These are phyloP conservation scores for Pittosporum tobira DNA, from an alignment of 129 eudicot genomes.

Conservation along the genomic window DNA sequence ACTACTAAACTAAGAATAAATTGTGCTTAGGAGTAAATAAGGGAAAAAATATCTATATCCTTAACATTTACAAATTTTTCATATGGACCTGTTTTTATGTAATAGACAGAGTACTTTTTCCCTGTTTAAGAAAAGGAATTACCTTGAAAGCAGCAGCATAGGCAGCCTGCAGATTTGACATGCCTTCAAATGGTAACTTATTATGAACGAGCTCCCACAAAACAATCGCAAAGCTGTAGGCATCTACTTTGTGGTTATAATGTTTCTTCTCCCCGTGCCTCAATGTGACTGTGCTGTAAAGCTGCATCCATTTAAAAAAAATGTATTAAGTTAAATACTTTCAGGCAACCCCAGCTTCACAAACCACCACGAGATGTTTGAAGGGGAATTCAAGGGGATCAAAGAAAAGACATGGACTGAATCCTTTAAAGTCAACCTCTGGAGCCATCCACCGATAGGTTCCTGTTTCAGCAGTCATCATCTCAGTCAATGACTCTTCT, in stretches of 20 bases:
- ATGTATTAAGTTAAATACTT: conserved; percentile 6
- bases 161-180: conserved; percentile 66
- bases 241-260: conserved; percentile 69
- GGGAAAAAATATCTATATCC: no score
- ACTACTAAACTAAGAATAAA: no score
- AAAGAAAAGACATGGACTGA: neutral
- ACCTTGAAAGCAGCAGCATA: conserved; percentile 95
- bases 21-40: no score
- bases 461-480: conserved; percentile 79
- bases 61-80: no score
- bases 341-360: neutral
- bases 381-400: neutral
- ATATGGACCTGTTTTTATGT: no score
- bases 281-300: conserved; percentile 63
- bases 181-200: conserved; percentile 76
- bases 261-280: conserved; percentile 68
- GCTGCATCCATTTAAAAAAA: conserved; percentile 18
- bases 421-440: conserved; percentile 30
- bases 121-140: conserved; percentile 12
- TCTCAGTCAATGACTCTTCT: conserved; percentile 69
- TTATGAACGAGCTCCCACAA: conserved; percentile 74
- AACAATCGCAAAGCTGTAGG: conserved; percentile 64
- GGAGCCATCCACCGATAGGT: conserved; percentile 81
- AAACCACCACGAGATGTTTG: neutral
- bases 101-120: no score